Base-by-base conservation (phyloP, 306 rosid genomes). In the Acmispon strigosus region DNA sequence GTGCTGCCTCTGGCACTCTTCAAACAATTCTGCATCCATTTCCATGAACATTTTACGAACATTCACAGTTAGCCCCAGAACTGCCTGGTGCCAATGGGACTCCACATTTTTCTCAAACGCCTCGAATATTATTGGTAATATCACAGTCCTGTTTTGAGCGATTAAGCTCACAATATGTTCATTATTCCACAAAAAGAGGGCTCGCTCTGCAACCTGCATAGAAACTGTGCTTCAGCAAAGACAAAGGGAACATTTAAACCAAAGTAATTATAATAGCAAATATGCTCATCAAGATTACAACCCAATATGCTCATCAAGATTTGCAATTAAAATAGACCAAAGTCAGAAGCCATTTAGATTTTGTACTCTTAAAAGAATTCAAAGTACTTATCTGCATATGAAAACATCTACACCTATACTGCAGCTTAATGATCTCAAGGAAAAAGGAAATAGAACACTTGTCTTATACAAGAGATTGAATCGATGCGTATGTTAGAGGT, bases 181-280 rank as follows among this genome's bases (percentile, higher is more conserved):
- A 57, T 94, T 94, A 58, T 94, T 94, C 99, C 99, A 94, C 69
- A 91, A 85, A 79, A 89, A 91, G 47, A 91, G 96, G 58, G 97
- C 86, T 39, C 99, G 83, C 78, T 94, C 99, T 34, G 99, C 92
- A 81, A 94, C 99, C 99, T 94, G 91, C 85, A 89, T 52, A 20
- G 11, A 43, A 69, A 74, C 50, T 24, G 20, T 55, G 29, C 34
- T 44, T 79, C 58, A 81, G 82, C 74, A 43, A 68, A 70, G 66
- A 66, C 29, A 1, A 12, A 77, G 51, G 19, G 14, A 70, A 64
- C 44, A 66, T 60, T 52, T 63, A 7, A 50, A 76, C 41, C 62
- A 39, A 62, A 22, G 36, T 62, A 44, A 20, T 34, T n/a, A 11
- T 11, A 62, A 14, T 27, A 34, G 8, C 13, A 37, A 24, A 56